These are phyloP conservation scores for Monosporascus sp. DNA, from an alignment of 2,329 filamentous ascomycete genomes.

Conservation along the genomic window DNA sequence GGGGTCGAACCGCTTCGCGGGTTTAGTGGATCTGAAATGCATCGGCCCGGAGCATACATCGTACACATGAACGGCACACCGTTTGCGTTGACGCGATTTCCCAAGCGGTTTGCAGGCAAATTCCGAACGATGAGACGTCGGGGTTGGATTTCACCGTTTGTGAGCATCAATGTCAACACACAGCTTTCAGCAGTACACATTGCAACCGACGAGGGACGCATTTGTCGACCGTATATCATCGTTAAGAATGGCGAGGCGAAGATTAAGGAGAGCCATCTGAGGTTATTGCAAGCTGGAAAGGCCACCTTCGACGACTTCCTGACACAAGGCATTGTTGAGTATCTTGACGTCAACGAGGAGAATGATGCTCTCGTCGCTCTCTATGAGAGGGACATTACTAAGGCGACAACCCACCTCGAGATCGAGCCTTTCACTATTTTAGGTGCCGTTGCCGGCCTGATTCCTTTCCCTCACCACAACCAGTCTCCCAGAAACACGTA, in stretches of 20 bases:
- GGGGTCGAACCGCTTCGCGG: conserved; percentile 72
- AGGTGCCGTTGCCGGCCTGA: conserved; percentile 90
- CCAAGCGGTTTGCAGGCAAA: conserved; percentile 76
- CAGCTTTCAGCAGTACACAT: conserved; percentile 91
- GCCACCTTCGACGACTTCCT: conserved; percentile 94
- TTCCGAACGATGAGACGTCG: conserved; percentile 85
- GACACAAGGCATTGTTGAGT: conserved; percentile 84
- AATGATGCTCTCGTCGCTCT: conserved; percentile 92
- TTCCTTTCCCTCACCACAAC: conserved; percentile 98
- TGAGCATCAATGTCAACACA: conserved; percentile 93
- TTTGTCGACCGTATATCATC: conserved; percentile 92
- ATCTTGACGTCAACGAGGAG: conserved; percentile 96
- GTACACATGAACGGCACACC: conserved; percentile 96
- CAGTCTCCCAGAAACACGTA: conserved; percentile 98
- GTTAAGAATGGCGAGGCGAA: conserved; percentile 83
- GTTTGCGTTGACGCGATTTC: conserved; percentile 77
- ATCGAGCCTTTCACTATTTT: conserved; percentile 97
- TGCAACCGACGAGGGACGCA: conserved; percentile 92
- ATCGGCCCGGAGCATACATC: conserved; percentile 75
- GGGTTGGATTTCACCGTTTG: conserved; percentile 90
- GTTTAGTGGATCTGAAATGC: conserved; percentile 75
- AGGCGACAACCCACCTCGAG: conserved; percentile 86
- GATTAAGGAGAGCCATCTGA: conserved; percentile 72
- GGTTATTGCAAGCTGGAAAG: conserved; percentile 74
- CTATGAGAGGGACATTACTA: conserved; percentile 77